A percentile compares a stretch with the other conserved stretches of the same genome.
These are phyloP conservation scores for Pseudogymnoascus sp. DNA, from an alignment of 2,329 filamentous ascomycete species.

Conservation along the genomic window DNA sequence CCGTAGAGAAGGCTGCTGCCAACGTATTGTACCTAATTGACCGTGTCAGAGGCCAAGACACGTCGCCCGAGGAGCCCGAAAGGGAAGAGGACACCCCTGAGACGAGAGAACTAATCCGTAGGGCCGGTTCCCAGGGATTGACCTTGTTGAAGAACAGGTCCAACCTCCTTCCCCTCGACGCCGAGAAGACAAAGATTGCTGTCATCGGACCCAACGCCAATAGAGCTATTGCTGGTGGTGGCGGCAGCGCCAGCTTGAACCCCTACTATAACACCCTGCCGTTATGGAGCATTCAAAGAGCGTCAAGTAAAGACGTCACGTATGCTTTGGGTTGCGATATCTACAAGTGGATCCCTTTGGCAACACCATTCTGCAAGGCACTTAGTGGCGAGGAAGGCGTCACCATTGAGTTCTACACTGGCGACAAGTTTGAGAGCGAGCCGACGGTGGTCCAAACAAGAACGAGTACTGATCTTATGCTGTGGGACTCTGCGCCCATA, in stretches of 20 bases:
- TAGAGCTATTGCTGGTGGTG: slow-evolving; percentile 57
- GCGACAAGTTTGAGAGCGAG: slow-evolving; percentile 52
- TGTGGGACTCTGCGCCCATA: slow-evolving; percentile 60
- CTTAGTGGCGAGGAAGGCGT: slow-evolving; percentile 51
- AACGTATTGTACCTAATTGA: slow-evolving; percentile 53
- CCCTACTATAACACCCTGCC: slow-evolving; percentile 61
- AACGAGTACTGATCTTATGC: slow-evolving; percentile 57
- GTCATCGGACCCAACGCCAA: slow-evolving; percentile 62
- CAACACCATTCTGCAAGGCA: slow-evolving; percentile 49
- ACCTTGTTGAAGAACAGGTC: slow-evolving; percentile 57
- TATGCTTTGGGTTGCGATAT: slow-evolving; percentile 57
- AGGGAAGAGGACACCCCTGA: slow-evolving; percentile 47
- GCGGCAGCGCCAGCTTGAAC: slow-evolving; percentile 59
- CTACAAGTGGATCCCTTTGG: slow-evolving; percentile 57
- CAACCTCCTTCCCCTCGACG: slow-evolving; percentile 47
- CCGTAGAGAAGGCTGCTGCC: slow-evolving; percentile 50
- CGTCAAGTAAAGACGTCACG: slow-evolving; percentile 45
- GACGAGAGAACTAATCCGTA: slow-evolving; percentile 50
- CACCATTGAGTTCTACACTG: slow-evolving; percentile 54
- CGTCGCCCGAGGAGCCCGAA: slow-evolving; percentile 48
- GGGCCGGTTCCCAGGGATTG: slow-evolving; percentile 52
- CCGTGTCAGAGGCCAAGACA: slow-evolving; percentile 51
- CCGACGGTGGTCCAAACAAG: slow-evolving; percentile 50
- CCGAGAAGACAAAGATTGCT: slow-evolving; percentile 48
- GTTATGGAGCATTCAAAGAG: slow-evolving; percentile 50